Percentiles rank a stretch among this genome's conserved stretches.
These are phyloP conservation scores for Amylocystis lapponica DNA, from an alignment of 768 basidiomycete genomes.

Conservation along the genomic window DNA sequence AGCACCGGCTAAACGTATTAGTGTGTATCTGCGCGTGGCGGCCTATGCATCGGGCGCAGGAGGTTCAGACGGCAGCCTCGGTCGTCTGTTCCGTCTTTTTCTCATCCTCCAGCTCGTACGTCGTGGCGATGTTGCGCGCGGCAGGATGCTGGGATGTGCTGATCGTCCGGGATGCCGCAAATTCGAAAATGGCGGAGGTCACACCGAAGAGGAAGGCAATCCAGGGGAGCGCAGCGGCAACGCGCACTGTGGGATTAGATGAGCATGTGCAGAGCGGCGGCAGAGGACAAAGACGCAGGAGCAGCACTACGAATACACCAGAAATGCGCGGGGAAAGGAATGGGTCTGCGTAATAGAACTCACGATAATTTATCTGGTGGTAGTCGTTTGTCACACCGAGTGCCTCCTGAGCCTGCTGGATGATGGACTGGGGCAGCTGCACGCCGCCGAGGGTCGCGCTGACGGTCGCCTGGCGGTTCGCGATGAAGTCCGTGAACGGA, in stretches of 20 bases:
- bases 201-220: slow-evolving; percentile 37
- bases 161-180: no score
- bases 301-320: background rate
- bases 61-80: no score
- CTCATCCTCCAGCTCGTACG: no score
- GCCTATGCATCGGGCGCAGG: no score
- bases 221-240: slow-evolving; percentile 50
- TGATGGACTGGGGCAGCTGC: slow-evolving; percentile 29
- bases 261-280: background rate
- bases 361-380: slow-evolving; percentile 41
- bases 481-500: slow-evolving; percentile 42
- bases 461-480: slow-evolving; percentile 39
- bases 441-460: slow-evolving; percentile 34
- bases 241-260: slow-evolving; percentile 31
- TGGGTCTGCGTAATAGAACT: no score
- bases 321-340: no score
- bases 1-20: no score
- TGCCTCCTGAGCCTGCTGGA: slow-evolving; percentile 31
- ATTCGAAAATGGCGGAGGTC: slow-evolving; percentile 32
- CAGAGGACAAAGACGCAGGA: background rate
- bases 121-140: no score
- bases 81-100: no score
- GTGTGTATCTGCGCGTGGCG: no score
- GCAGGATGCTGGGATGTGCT: no score
- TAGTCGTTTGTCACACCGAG: slow-evolving; percentile 40